phyloP scores from a whole-genome alignment of 345 rosid species.

The Mallotus nudiflorus region DNA sequence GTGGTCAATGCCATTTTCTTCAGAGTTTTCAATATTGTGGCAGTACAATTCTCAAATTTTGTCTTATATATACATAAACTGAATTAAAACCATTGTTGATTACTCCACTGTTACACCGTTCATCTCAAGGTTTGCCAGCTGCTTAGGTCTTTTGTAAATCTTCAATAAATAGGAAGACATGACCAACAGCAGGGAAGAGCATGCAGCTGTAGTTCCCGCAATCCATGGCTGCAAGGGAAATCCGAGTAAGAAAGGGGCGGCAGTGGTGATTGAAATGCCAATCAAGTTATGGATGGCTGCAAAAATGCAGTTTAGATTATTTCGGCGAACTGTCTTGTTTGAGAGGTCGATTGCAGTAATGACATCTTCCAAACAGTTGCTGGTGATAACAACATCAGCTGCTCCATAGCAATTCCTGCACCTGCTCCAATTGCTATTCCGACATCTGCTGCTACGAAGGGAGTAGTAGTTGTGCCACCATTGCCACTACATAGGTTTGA shows the following conservation, averaged over 20 bases:
- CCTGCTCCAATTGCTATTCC: slow-evolving; percentile 99
- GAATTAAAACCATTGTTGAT: too few species aligned
- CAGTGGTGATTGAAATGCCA: slow-evolving; percentile 84
- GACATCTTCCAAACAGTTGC: slow-evolving; percentile 89
- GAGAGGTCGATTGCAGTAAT: slow-evolving; percentile 92
- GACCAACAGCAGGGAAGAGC: slow-evolving; percentile 87
- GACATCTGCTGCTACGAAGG: slow-evolving; percentile 81
- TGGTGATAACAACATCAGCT: slow-evolving; percentile 90
- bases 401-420: slow-evolving; percentile 92
- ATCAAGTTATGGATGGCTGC: slow-evolving; percentile 82
- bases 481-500: slow-evolving; percentile 68
- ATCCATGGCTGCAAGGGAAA: too few species aligned
- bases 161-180: slow-evolving; percentile 77
- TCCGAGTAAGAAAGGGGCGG: slow-evolving; percentile 59
- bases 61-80: too few species aligned
- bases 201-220: slow-evolving; percentile 98
- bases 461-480: slow-evolving; percentile 75
- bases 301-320: slow-evolving; percentile 84
- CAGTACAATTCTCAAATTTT: too few species aligned
- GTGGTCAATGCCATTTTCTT: too few species aligned
- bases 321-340: slow-evolving; percentile 69
- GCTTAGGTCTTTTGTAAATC: slow-evolving; percentile 68
- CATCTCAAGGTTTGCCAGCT: slow-evolving; percentile 54
- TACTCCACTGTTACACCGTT: slow-evolving; percentile 52
- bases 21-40: too few species aligned